Evolutionary conservation across 805 yeast species (phyloP).

Genomic region (Spathaspora boniae): DNA sequence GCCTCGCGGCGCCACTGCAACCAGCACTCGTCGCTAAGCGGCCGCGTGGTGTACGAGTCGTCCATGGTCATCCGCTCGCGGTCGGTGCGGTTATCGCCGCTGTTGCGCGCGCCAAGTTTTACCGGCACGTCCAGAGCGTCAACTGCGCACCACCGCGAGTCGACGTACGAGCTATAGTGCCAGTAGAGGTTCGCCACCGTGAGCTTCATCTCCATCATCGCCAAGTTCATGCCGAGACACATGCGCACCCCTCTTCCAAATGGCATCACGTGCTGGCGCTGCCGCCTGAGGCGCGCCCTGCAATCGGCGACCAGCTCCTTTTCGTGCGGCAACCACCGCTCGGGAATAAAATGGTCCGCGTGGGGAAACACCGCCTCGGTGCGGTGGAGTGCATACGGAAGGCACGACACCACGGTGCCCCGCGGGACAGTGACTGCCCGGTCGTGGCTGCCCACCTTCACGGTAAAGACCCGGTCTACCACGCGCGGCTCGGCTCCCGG

Average conservation of each 20-base stretch:
- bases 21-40: slow-evolving; percentile 52
- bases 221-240: slow-evolving; percentile 73
- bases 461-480: slow-evolving; percentile 28
- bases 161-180: slow-evolving; percentile 39
- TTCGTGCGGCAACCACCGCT: slow-evolving; percentile 52
- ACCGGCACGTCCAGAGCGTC: slow-evolving; percentile 12
- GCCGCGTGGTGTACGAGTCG: slow-evolving; percentile 55
- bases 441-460: slow-evolving; percentile 22
- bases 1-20: too few species aligned
- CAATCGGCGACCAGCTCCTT: slow-evolving; percentile 18
- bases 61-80: slow-evolving; percentile 52
- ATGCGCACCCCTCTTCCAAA: slow-evolving; percentile 72
- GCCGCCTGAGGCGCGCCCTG: slow-evolving; percentile 34
- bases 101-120: slow-evolving; percentile 13
- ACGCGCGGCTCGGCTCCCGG: slow-evolving; percentile 71
- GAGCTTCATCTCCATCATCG: slow-evolving; percentile 62
- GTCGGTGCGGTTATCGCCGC: slow-evolving; percentile 27
- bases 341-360: slow-evolving; percentile 54
- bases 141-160: slow-evolving; percentile 43
- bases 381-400: slow-evolving; percentile 65
- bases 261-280: slow-evolving; percentile 57
- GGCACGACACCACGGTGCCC: slow-evolving; percentile 57
- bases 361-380: slow-evolving; percentile 46
- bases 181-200: slow-evolving; percentile 52
- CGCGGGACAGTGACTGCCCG: slow-evolving; percentile 36